These are phyloP conservation scores for Moesziomyces parantarcticus DNA, from an alignment of 1,284 basidiomycete genomes.

Conservation along the genomic window DNA sequence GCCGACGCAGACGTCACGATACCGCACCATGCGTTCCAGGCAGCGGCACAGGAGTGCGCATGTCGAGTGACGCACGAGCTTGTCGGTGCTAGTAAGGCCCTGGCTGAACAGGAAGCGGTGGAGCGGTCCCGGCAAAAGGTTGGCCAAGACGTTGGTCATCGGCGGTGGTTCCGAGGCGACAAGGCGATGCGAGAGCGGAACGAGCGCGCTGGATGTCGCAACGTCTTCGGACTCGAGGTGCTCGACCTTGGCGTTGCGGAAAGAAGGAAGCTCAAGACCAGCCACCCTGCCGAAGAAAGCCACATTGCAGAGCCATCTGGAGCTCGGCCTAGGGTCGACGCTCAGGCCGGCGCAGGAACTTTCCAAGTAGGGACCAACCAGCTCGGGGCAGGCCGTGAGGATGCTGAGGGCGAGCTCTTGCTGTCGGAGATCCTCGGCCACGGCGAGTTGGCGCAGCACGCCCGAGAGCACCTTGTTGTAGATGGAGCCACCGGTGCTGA, in stretches of 20 bases:
- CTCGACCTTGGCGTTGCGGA: constrained; percentile 68
- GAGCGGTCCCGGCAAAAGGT: constrained; percentile 46
- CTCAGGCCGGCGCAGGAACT: constrained; percentile 73
- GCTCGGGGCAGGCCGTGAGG: constrained; percentile 82
- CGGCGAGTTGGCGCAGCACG: constrained; percentile 78
- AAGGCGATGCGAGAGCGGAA: constrained; percentile 67
- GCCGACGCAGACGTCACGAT: constrained; percentile 26
- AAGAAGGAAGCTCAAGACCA: constrained; percentile 77
- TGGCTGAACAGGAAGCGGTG: constrained; percentile 75
- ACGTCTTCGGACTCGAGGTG: constrained; percentile 72
- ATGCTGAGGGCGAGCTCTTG: constrained; percentile 86
- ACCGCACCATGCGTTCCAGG: constrained; percentile 45
- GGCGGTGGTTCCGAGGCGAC: constrained; percentile 77
- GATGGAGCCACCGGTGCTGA: constrained; percentile 67
- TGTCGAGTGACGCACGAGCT: constrained; percentile 83
- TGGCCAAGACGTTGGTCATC: constrained; percentile 73
- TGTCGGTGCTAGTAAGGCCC: constrained; percentile 72
- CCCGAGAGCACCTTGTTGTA: constrained; percentile 87
- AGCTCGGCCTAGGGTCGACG: constrained; percentile 85
- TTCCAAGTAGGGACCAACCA: constrained; percentile 77
- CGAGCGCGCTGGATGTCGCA: constrained; percentile 25
- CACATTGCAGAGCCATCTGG: constrained; percentile 88
- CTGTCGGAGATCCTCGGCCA: constrained; percentile 84
- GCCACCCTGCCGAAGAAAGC: constrained; percentile 82
- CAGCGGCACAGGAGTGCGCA: constrained; percentile 74